Evolutionary conservation across 1,284 basidiomycete genomes (phyloP), one percentile per base, ranked within the genome.

Genomic region (Waitea zeae): DNA sequence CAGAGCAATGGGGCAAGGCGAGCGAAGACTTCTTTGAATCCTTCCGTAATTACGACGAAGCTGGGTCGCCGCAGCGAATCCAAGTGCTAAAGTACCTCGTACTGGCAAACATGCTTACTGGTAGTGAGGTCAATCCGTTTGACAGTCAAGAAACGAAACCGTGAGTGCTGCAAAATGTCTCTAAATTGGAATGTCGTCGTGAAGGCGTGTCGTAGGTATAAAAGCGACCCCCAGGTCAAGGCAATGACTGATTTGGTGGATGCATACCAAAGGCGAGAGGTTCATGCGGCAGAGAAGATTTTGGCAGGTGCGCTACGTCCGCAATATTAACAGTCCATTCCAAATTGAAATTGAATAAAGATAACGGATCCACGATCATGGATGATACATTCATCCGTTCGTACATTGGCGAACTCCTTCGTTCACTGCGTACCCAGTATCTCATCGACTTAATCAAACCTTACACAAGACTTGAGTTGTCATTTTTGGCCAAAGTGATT

Each of bases 71-170:
- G 1, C 92, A 97, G 51, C 71, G 95, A 24, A 96, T 97, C 35
- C 89, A 96, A 58, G 93, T 98, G 3, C 70, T 99, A 42, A 99
- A 99, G 57, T 99, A 99, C 49, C 72, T 98, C 9, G 95, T 99
- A 3, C 68, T 99, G 20, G 88, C 92, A 3, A 92, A 97, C 57
- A 97, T 99, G 92, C 65, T 99, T 39, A 97, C 88, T 46, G 93
- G 92, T 31, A 93, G 86, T 49, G 89, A 93, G 49, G 95, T 99
- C 57, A 96, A 99, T 52, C 95, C 95, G 0, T 99, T 99, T 51
- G 95, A 98, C 58, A 93, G 87, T 48, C 93, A 98, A 56, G 95
- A 98, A 60, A 98, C 93, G 5, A 98, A 98, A 51, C 95, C 95
- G 68, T 89, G 43, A 46, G 74, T 60, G 34, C 31, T 3, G 24